Evolutionary conservation across 495 filamentous ascomycete species (phyloP), one percentile per base, ranked within the genome.

Genomic region (Talaromyces wortmannii): DNA sequence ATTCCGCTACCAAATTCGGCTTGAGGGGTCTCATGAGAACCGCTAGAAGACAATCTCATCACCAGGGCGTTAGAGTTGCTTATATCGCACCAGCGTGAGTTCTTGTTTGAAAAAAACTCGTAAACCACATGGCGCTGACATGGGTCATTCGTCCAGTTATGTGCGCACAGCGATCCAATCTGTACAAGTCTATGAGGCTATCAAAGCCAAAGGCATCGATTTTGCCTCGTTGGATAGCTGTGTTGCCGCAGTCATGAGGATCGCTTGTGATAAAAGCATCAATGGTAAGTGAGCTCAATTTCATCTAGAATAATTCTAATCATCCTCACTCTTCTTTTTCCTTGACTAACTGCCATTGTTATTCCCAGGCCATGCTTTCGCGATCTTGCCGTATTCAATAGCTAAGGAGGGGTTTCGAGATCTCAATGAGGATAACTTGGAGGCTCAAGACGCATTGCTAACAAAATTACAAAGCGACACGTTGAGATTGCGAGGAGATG

Each of bases 1-100:
- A 71, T 48, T 66, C 63, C 4, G 65, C 61, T 45, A 66, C 62
- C 12, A 72, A 74, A 50, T 67, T 69, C 32, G 70, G 58, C 11
- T 59, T 73, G 1, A 55, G 68, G 15, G 70, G 68, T 5, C 57
- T 73, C 53, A 73, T 73, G 70, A 55, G 66, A 18, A 59, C 62
- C 0, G 58, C 59, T n/a, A 55, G 62, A 1, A 57, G 59, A 12
- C 59, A 48, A 45, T 61, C 57, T 7, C 66, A 55, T 48, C 61
- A 71, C 45, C 67, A 71, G 50, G 66, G 66, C 7, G 68, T 71
- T 44, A 59, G 67, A 16, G 68, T 71, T 45, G 64, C 64, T 53
- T 68, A 67, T 29, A 64, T 71, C 0, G 66, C 66, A 5, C 67
- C 66, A 52, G n/a, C n/a, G n/a, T n/a, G n/a, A n/a, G n/a, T n/a